Percentiles rank a stretch among this genome's conserved stretches.
phyloP scores from a whole-genome alignment of 106 monocot genomes.

The Dactylorhiza incarnata region DNA sequence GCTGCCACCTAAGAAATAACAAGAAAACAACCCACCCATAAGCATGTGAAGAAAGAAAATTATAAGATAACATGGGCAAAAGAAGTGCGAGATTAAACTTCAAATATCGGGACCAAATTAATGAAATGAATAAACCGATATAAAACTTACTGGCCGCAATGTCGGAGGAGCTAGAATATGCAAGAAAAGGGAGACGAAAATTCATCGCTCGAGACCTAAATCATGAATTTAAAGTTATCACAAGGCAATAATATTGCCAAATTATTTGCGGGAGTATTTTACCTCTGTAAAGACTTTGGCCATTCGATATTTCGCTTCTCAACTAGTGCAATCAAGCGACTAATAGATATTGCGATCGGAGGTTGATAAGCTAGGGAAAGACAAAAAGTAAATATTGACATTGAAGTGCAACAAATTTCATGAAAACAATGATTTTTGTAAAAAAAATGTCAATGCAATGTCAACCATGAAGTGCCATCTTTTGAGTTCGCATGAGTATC shows the following conservation, averaged over 20 bases:
- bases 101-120: too few species aligned
- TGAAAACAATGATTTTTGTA: background rate
- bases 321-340: conserved; percentile 59
- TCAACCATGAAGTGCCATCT: conserved; percentile 80
- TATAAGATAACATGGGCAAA: too few species aligned
- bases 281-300: conserved; percentile 85
- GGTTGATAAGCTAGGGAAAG: conserved; percentile 71
- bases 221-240: conserved; percentile 4
- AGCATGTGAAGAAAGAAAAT: too few species aligned
- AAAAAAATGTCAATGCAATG: background rate
- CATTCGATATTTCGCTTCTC: conserved; percentile 92
- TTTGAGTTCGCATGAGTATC: conserved; percentile 58
- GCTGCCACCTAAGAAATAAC: too few species aligned
- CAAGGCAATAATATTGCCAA: background rate
- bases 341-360: conserved; percentile 40
- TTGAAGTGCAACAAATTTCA: background rate
- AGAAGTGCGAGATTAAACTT: too few species aligned
- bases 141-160: too few species aligned
- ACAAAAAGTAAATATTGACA: conserved; percentile 11
- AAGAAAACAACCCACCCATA: too few species aligned
- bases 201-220: conserved; percentile 61
- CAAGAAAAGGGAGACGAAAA: conserved; percentile 68
- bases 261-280: conserved; percentile 5
- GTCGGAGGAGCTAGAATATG: conserved; percentile 86
- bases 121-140: too few species aligned